Base-by-base conservation (phyloP, 148 eudicot genomes). In the Persicaria tinctoria region DNA sequence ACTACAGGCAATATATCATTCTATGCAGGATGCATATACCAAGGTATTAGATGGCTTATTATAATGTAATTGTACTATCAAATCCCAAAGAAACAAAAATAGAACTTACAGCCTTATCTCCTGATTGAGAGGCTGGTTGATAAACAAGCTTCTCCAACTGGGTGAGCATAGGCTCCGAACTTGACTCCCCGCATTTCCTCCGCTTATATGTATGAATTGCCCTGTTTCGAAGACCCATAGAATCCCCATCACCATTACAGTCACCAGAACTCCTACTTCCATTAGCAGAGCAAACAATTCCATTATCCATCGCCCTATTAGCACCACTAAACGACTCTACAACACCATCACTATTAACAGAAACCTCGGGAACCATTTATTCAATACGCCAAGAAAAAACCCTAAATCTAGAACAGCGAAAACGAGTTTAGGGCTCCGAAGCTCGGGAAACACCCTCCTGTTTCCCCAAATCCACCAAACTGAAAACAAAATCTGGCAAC, bases 211-310 rank as follows among this genome's bases (percentile, higher is more conserved):
- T 71, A 69, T 60, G 14, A 32, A 44, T 1, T n/a, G 5, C 5
- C 70, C 47, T 14, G 48, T 47, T 66, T 44, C 46, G 38, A 66
- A 14, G 17, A 41, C 48, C 70, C 70, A 44, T 41, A 38, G 70
- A 66, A 44, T 41, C 18, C 48, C 70, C 70, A 38, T 66, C 70
- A 14, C 70, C 70, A 66, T 66, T 66, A 66, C 70, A 66, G 44
- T 66, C 70, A 66, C 70, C 74, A 50, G 55, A 71, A 18, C 74
- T 71, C 55, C 74, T 50, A 71, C 51, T 71, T 71, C 55, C 74
- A 71, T 50, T 48, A 46, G 8, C 38, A 71, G 41, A 47, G 8
- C 55, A 71, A 71, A 17, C 48, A 46, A 50, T 17, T 48, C 55
- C 74, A 71, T 71, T 50, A 47, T 71, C 74, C 74, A 71, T 71